Conservation (phyloP, 2,329 filamentous ascomycete genomes). For the Periglandula ipomoeae region DNA sequence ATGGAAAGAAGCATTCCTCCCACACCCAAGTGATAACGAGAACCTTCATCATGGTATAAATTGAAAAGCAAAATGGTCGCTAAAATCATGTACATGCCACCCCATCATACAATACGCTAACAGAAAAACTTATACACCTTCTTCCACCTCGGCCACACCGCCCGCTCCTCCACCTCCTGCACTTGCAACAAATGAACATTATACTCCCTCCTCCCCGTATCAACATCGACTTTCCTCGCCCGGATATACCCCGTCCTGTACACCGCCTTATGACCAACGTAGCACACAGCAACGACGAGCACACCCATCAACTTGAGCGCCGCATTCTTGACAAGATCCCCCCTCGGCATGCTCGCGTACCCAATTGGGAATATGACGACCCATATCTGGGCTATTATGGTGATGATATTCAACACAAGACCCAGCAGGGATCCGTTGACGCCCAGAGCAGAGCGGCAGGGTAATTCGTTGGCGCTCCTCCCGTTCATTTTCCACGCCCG, state of each 20-base stretch:
- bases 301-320: background rate
- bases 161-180: slow-evolving; percentile 2
- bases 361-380: background rate
- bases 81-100: background rate
- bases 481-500: background rate
- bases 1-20: no score
- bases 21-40: no score
- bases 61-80: background rate
- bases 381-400: slow-evolving; percentile 2
- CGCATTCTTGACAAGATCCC: slow-evolving; percentile 1
- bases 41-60: no score
- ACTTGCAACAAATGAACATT: slow-evolving; percentile 1
- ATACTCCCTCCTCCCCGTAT: slow-evolving; percentile 4
- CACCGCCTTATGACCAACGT: background rate
- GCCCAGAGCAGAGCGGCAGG: slow-evolving; percentile 2
- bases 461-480: background rate
- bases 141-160: slow-evolving; percentile 3
- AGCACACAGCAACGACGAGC: background rate
- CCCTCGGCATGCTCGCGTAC: background rate
- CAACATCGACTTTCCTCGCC: background rate
- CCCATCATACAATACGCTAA: background rate
- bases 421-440: slow-evolving; percentile 1
- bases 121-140: slow-evolving; percentile 5
- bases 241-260: slow-evolving; percentile 2
- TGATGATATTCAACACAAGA: background rate